These are phyloP conservation scores for Thielaviopsis ethacetica DNA, from an alignment of 2,329 filamentous ascomycete species.

Conservation along the genomic window DNA sequence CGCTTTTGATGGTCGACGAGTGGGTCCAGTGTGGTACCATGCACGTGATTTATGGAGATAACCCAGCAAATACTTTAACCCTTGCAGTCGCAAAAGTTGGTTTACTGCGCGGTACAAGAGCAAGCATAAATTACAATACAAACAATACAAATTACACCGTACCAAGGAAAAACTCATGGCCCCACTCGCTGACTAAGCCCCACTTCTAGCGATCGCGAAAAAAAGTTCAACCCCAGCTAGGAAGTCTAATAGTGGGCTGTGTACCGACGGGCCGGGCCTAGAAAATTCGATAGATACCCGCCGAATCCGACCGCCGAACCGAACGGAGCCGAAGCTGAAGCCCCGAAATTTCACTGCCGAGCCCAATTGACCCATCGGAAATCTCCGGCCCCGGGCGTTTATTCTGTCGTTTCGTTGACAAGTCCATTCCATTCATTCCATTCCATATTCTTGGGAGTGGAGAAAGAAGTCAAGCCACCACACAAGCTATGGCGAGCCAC, in stretches of 20 bases:
- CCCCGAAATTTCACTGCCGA: background rate
- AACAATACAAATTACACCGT: too few species aligned
- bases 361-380: background rate
- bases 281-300: background rate
- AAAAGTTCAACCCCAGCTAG: constrained; percentile 11
- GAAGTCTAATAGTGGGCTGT: background rate
- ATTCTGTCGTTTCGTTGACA: too few species aligned
- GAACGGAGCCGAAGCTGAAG: background rate
- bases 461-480: background rate
- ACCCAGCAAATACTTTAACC: too few species aligned
- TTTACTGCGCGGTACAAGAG: too few species aligned
- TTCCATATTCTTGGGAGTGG: background rate
- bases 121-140: too few species aligned
- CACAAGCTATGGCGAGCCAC: background rate
- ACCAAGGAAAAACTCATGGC: constrained; percentile 2
- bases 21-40: background rate
- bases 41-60: background rate
- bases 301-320: background rate
- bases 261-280: background rate
- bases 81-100: too few species aligned
- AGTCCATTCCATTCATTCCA: background rate
- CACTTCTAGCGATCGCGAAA: constrained; percentile 8
- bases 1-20: constrained; percentile 4
- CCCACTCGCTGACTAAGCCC: constrained; percentile 7
- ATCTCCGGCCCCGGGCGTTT: too few species aligned